Evolutionary conservation across 148 eudicot species (phyloP).

Genomic region (Arctostaphylos glauca): DNA sequence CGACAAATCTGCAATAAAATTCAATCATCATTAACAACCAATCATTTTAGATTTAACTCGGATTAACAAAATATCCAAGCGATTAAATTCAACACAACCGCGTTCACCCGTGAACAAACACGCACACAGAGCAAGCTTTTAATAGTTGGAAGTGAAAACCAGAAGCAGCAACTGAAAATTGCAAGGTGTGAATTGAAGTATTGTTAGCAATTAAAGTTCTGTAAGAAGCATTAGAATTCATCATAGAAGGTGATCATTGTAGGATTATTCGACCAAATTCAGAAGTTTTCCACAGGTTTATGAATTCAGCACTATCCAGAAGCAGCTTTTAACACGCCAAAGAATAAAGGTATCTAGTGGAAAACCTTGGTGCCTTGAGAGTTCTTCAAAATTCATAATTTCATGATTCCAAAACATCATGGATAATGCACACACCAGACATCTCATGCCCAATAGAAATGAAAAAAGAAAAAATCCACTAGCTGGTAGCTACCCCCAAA

Average conservation of each 20-base stretch:
- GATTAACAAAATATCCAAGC: not conserved
- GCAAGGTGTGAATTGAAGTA: not conserved
- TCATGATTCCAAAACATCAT: not conserved
- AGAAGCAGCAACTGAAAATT: not conserved
- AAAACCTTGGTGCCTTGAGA: not conserved
- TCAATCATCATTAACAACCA: not conserved
- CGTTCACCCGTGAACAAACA: not conserved
- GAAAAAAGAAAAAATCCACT: not conserved
- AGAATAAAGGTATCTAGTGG: not conserved
- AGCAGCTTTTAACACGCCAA: not conserved
- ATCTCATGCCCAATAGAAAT: not conserved
- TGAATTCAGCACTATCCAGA: no score
- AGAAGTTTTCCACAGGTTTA: not conserved
- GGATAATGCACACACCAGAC: not conserved
- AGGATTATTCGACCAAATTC: not conserved
- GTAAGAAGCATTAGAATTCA: not conserved
- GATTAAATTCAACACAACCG: not conserved
- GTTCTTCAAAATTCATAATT: not conserved
- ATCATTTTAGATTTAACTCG: not conserved
- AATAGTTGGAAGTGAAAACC: not conserved
- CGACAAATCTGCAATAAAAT: constrained; percentile 66
- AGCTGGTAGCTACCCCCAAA: not conserved
- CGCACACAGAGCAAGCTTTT: not conserved
- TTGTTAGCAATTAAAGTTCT: not conserved
- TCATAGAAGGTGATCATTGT: not conserved